Evolutionary conservation across 202 grass and related monocot genomes (phyloP), one percentile per base, ranked within the genome.

Genomic region (Musa balbisiana): DNA sequence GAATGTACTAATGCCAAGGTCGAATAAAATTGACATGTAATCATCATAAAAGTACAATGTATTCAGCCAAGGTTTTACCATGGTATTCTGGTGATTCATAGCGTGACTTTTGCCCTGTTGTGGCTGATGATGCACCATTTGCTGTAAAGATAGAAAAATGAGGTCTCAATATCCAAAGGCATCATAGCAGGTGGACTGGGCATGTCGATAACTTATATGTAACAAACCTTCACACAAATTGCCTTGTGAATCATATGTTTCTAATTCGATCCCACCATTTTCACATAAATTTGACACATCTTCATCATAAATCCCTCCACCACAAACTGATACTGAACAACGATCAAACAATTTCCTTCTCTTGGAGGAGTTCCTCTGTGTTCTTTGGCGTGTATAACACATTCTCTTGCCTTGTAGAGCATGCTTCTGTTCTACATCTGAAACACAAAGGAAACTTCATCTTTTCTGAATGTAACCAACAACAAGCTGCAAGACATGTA

Each of bases 331-430:
- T 74, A 63, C 67, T 27, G 60, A 74, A 77, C 69, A 86, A 73
- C 16, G 80, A 29, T 86, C 69, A 27, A 73, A 77, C 53, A 82
- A 17, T 69, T 55, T 90, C 75, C 83, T 90, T 74, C 84, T 92
- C 80, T 87, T 92, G 51, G 88, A 92, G 23, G 71, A 76, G 19
- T 52, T 77, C n/a, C 73, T 87, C 67, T 86, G 85, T 26, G 66
- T 79, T 76, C 78, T 96, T 80, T 84, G 83, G 19, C 80, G 79
- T 64, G 77, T 67, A 67, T 81, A 77, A 51, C 81, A 75, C 73
- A 88, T 85, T 71, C 80, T 90, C 78, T 90, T 90, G 73, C 79
- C 73, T 23, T 53, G 73, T 13, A 84, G 74, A 62, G 67, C 64
- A 74, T 78, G 67, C 78, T 84, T 96, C 71, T 62, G 77, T 84